A percentile compares a stretch with the other conserved stretches of the same genome.
Evolutionary conservation across 164 flowering plant species (phyloP).

Genomic region (Liriodendron chinense): DNA sequence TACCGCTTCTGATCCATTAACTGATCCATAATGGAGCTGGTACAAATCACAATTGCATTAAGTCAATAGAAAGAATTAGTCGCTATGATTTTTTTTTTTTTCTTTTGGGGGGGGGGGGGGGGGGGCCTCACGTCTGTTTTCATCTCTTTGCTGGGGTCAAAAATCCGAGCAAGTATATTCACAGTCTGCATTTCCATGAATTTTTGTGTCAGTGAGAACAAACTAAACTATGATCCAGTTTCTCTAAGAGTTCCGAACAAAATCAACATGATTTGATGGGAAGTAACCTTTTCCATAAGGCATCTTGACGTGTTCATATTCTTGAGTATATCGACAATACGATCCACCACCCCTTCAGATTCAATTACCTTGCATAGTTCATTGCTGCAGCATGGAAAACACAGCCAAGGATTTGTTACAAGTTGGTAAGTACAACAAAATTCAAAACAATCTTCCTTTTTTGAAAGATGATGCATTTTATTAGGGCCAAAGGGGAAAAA

Average conservation of each 20-base stretch:
- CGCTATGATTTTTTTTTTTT: too few relatives aligned
- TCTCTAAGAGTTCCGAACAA: background rate
- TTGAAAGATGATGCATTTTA: too few relatives aligned
- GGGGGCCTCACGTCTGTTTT: constrained; percentile 45
- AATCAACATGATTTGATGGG: background rate
- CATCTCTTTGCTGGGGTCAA: constrained; percentile 70
- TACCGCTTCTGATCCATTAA: constrained; percentile 42
- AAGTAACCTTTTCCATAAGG: constrained; percentile 56
- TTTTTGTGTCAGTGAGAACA: constrained; percentile 10
- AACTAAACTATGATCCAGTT: background rate
- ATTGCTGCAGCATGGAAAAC: constrained; percentile 43
- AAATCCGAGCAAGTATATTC: constrained; percentile 61
- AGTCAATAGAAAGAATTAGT: constrained; percentile 2
- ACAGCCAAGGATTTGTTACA: constrained; percentile 3
- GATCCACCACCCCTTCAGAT: constrained; percentile 49
- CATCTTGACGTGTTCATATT: constrained; percentile 26
- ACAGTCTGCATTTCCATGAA: constrained; percentile 51
- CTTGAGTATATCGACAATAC: constrained; percentile 49
- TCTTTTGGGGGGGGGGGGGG: background rate
- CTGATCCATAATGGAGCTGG: constrained; percentile 63
- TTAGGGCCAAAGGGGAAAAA: background rate
- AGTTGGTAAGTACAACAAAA: background rate
- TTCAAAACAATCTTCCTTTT: background rate
- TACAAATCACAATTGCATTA: constrained; percentile 16
- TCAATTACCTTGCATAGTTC: constrained; percentile 55